Percentiles rank a stretch among this genome's conserved stretches.
These are phyloP conservation scores for Alisma plantagoaquatica DNA, from an alignment of 106 monocot species.

Conservation along the genomic window DNA sequence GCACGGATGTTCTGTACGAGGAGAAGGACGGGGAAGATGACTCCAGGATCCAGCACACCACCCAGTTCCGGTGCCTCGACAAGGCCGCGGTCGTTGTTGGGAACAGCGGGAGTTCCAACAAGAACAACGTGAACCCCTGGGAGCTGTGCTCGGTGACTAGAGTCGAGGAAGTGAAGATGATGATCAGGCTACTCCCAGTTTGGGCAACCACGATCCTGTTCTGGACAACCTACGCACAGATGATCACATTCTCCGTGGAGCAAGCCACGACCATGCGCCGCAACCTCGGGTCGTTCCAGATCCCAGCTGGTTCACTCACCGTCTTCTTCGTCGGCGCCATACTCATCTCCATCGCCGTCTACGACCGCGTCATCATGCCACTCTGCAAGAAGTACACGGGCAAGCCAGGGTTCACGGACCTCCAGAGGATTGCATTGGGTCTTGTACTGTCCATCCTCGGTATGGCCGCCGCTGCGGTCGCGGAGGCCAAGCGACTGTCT, in stretches of 20 bases:
- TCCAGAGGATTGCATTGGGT: constrained; percentile 55
- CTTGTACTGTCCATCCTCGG: constrained; percentile 34
- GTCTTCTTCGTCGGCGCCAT: constrained; percentile 70
- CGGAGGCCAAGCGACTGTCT: constrained; percentile 35
- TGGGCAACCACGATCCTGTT: constrained; percentile 86
- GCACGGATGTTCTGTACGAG: constrained; percentile 25
- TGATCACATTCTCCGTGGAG: constrained; percentile 90
- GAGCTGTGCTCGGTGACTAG: constrained; percentile 51
- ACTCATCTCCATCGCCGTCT: constrained; percentile 41
- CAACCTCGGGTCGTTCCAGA: constrained; percentile 41
- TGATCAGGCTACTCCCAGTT: constrained; percentile 64
- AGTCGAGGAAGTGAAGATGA: constrained; percentile 87
- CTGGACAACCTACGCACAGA: constrained; percentile 84
- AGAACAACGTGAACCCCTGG: constrained; percentile 33
- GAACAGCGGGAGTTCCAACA: background rate
- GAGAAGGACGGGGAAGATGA: constrained; percentile 24
- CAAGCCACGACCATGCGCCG: constrained; percentile 70
- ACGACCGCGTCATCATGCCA: constrained; percentile 62
- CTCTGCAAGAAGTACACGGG: constrained; percentile 34
- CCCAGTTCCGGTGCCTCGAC: constrained; percentile 55
- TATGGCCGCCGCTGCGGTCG: constrained; percentile 43
- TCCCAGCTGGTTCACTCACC: constrained; percentile 64
- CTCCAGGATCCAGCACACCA: constrained; percentile 35
- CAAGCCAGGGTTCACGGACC: constrained; percentile 36
- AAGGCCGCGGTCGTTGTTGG: constrained; percentile 45